Percentiles rank a stretch among this genome's conserved stretches.
These are phyloP conservation scores for Metschnikowia colocasiae DNA, from an alignment of 805 yeast genomes.

Conservation along the genomic window DNA sequence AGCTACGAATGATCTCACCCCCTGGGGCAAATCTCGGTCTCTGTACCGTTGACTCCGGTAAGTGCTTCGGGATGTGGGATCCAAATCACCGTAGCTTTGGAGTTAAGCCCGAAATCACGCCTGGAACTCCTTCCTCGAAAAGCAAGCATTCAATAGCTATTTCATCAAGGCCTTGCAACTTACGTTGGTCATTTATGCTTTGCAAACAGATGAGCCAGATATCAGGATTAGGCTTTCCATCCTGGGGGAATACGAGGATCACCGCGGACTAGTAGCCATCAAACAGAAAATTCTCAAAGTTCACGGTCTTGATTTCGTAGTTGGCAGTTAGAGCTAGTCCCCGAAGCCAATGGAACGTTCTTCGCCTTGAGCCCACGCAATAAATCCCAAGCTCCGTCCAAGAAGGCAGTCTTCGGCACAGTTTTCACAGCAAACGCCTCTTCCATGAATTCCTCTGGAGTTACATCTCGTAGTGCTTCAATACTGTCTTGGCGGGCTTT, in stretches of 20 bases:
- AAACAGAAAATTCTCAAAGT: conserved; percentile 67
- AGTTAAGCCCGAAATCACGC: conserved; percentile 81
- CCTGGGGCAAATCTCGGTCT: conserved; percentile 44
- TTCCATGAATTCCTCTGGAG: conserved; percentile 60
- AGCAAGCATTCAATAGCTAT: conserved; percentile 73
- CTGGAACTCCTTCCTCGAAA: conserved; percentile 95
- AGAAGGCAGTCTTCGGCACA: conserved; percentile 62
- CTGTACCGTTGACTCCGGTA: conserved; percentile 48
- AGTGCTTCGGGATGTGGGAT: conserved; percentile 81
- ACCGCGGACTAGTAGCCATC: conserved; percentile 71
- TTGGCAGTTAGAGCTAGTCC: conserved; percentile 76
- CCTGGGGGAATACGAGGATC: conserved; percentile 79
- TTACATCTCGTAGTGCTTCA: conserved; percentile 61
- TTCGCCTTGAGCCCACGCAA: conserved; percentile 48
- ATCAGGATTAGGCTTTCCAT: conserved; percentile 91
- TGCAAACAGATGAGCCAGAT: conserved; percentile 83
- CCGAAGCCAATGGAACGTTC: conserved; percentile 78
- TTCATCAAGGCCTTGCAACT: conserved; percentile 34
- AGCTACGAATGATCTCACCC: conserved; percentile 47
- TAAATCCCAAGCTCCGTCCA: conserved; percentile 84
- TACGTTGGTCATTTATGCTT: conserved; percentile 57
- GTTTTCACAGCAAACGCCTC: conserved; percentile 45
- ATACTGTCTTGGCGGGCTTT: conserved; percentile 58
- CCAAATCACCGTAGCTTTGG: conserved; percentile 90
- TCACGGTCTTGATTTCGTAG: conserved; percentile 68